phyloP scores from a whole-genome alignment of 192 early-diverging fungal species.

The Umbelopsis sp. region DNA sequence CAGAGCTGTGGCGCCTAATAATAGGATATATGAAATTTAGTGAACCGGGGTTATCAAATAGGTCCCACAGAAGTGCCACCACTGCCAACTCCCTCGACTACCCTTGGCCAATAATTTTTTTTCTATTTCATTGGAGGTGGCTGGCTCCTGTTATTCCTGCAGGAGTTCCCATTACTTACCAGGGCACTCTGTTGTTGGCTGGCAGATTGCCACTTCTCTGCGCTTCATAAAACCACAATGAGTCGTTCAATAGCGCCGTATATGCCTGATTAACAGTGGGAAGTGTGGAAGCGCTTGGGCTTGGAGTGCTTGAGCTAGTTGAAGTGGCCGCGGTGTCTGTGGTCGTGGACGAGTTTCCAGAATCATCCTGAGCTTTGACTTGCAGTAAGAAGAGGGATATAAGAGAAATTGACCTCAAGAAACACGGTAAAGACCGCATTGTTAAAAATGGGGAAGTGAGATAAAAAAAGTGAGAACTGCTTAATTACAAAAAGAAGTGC shows the following conservation, averaged over 20 bases:
- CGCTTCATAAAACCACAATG: slow-evolving; percentile 59
- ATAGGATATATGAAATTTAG: neutral
- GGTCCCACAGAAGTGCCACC: too few species aligned
- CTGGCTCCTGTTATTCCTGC: neutral
- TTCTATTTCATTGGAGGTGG: too few species aligned
- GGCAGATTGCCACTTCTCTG: slow-evolving; percentile 55
- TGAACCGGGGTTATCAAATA: slow-evolving; percentile 11
- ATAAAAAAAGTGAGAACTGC: neutral
- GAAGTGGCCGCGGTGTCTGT: neutral
- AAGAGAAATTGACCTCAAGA: neutral
- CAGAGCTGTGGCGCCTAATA: slow-evolving; percentile 38
- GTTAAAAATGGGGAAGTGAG: too few species aligned
- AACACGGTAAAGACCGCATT: neutral
- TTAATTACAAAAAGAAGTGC: too few species aligned
- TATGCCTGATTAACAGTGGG: slow-evolving; percentile 36
- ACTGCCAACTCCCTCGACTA: too few species aligned
- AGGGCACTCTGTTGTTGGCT: slow-evolving; percentile 51
- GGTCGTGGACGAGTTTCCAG: too few species aligned
- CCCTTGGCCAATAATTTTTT: too few species aligned
- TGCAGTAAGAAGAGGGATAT: neutral
- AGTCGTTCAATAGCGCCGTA: slow-evolving; percentile 42
- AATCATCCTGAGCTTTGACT: neutral
- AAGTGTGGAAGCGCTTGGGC: neutral
- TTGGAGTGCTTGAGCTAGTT: neutral
- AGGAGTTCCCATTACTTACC: slow-evolving; percentile 35